Conservation (phyloP, 371 early-diverging fungal genomes). For the Capillidium heterosporum region DNA sequence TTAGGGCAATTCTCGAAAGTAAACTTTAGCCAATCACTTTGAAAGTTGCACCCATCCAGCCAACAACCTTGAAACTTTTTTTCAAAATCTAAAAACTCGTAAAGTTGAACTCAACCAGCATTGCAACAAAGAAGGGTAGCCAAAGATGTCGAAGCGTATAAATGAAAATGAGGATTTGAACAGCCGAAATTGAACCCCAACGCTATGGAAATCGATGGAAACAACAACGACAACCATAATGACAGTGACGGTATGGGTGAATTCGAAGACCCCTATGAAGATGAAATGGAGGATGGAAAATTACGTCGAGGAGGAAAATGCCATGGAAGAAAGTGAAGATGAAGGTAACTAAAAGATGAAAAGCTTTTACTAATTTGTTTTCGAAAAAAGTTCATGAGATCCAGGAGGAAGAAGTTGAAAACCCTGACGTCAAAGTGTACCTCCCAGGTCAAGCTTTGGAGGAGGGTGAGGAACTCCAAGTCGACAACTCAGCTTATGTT, state of each 20-base stretch:
- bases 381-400: constrained; percentile 10
- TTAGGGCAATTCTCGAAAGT: too few species aligned
- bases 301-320: constrained; percentile 25
- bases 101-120: too few species aligned
- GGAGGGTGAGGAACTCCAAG: constrained; percentile 79
- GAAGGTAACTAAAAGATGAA: constrained; percentile 18
- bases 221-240: too few species aligned
- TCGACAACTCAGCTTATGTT: constrained; percentile 83
- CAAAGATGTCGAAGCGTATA: too few species aligned
- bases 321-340: constrained; percentile 32
- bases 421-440: constrained; percentile 34
- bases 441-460: constrained; percentile 79
- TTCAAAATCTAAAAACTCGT: too few species aligned
- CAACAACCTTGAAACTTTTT: too few species aligned
- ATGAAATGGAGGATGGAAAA: constrained; percentile 68
- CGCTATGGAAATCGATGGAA: too few species aligned
- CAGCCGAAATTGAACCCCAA: too few species aligned
- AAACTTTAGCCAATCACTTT: too few species aligned
- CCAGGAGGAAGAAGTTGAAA: constrained; percentile 4
- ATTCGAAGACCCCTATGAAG: constrained; percentile 91
- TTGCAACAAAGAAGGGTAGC: too few species aligned
- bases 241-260: constrained; percentile 56
- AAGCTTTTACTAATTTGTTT: constrained; percentile 6
- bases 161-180: too few species aligned
- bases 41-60: too few species aligned